Evolutionary conservation across 148 eudicot species (phyloP), one percentile per base, ranked within the genome.

Genomic region (Selenicereus undatus): DNA sequence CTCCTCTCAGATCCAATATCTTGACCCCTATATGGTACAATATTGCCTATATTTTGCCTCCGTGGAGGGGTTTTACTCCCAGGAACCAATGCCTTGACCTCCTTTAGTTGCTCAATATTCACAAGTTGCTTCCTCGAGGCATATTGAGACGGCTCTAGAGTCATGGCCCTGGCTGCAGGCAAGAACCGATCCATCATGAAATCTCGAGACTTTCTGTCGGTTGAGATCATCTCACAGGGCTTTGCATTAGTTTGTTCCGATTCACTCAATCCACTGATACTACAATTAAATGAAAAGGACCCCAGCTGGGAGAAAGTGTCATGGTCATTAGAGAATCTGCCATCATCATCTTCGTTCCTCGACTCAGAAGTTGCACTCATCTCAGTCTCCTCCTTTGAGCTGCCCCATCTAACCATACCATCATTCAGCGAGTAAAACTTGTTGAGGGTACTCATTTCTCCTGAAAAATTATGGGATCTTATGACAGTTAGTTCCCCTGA

Each of bases 161-260:
- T 88, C 88, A 89, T 91, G 78, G 98, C 97, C 84, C 91, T 92
- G 18, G 99, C 97, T 24, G 99, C 99, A 22, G 97, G 97, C 79
- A 96, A 84, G 83, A 96, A 96, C 29, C 99, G 91, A 52, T 84
- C 94, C 91, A 96, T 91, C 94, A 96, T 91, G 74, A 93, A 88
- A 73, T 93, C 97, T 11, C 89, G 90, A 36, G 96, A 85, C 69
- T 86, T 89, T 18, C 79, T 69, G 73, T 91, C 92, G 0, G 79
- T 69, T 2, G 86, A 80, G 69, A 89, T 84, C 13, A 36, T 81
- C 75, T 78, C 86, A 3, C 86, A 79, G 35, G 79, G 81, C 32
- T 84, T 82, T 22, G 52, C 42, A 39, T 85, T 86, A 7, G 83
- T 82, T 45, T 79, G 77, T 50, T 87, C 88, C 13, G 79, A 83